Evolutionary conservation across 352 stramenopile species (phyloP).

Genomic region (Phytophthora aleatoria): DNA sequence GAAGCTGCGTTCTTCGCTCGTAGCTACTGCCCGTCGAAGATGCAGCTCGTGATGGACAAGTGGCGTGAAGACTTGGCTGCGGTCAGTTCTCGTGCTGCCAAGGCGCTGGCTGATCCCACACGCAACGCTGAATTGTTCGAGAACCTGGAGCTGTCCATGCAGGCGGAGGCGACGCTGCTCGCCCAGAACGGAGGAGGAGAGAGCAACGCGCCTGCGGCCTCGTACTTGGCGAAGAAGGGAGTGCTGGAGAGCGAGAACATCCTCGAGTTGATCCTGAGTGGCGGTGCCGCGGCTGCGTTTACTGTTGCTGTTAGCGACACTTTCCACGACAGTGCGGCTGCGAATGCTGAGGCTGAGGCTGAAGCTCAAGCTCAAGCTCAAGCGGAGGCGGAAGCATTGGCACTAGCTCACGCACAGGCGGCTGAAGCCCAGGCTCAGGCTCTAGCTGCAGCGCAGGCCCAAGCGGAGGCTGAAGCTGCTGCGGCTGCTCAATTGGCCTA

Average conservation of each 20-base stretch:
- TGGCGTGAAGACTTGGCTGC: constrained; percentile 95
- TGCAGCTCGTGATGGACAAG: constrained; percentile 94
- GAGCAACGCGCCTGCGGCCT: constrained; percentile 46
- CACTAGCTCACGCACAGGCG: constrained; percentile 27
- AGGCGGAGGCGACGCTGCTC: constrained; percentile 94
- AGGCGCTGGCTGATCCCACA: constrained; percentile 93
- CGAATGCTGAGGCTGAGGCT: constrained; percentile 31
- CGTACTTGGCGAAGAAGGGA: constrained; percentile 79
- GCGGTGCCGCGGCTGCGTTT: constrained; percentile 20
- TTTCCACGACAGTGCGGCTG: constrained; percentile 16
- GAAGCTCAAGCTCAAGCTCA: constrained; percentile 32
- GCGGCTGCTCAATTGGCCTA: constrained; percentile 23
- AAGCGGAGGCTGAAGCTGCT: constrained; percentile 24
- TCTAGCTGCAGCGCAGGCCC: constrained; percentile 29
- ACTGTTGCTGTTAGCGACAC: constrained; percentile 12
- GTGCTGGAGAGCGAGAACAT: constrained; percentile 71
- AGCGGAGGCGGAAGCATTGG: constrained; percentile 34
- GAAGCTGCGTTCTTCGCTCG: constrained; percentile 99
- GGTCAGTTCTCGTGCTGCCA: constrained; percentile 91
- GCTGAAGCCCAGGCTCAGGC: constrained; percentile 35
- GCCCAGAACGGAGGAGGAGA: constrained; percentile 72
- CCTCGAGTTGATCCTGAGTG: constrained; percentile 51
- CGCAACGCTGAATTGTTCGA: constrained; percentile 96
- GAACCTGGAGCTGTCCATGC: constrained; percentile 93
- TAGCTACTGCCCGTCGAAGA: constrained; percentile 96